Conservation (phyloP, 2,329 filamentous ascomycete genomes). For the Orbilia brochopaga region DNA sequence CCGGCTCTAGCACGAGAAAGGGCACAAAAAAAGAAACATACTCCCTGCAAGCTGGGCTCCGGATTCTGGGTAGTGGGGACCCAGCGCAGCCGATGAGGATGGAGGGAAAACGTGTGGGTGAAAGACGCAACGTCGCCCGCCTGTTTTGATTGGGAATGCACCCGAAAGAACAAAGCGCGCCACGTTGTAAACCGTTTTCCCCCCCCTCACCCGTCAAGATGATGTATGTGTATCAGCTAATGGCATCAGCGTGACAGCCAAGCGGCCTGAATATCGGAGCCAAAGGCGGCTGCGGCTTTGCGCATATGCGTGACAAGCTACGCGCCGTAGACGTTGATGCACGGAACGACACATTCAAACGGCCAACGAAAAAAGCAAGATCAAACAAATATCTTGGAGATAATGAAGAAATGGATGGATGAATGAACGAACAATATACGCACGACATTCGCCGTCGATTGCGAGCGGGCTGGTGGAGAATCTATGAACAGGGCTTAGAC, state of each 20-base stretch:
- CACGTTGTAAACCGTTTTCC: constrained; percentile 51
- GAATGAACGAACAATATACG: neutral
- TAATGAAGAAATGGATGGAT: neutral
- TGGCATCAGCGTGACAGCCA: constrained; percentile 14
- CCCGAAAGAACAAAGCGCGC: constrained; percentile 33
- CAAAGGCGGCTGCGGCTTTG: constrained; percentile 1
- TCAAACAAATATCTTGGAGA: constrained; percentile 1
- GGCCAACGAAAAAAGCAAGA: neutral
- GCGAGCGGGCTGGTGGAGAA: constrained; percentile 37
- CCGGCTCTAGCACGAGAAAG: neutral
- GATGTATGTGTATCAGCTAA: constrained; percentile 20
- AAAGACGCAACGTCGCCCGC: constrained; percentile 34
- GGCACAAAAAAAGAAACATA: constrained; percentile 37
- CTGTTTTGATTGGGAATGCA: constrained; percentile 46
- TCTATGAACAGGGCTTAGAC: constrained; percentile 23
- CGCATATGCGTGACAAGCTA: neutral
- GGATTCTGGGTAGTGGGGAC: constrained; percentile 47
- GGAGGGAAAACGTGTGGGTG: constrained; percentile 12
- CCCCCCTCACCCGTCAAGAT: constrained; percentile 39
- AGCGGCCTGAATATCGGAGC: neutral
- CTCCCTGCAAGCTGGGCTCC: constrained; percentile 36
- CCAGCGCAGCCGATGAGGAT: constrained; percentile 43
- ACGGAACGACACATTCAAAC: neutral
- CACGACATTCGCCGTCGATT: constrained; percentile 8
- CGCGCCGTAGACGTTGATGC: neutral